Percentiles rank a stretch among this genome's conserved stretches.
phyloP scores from a whole-genome alignment of 331 rosid genomes.

The Malus hybrid region DNA sequence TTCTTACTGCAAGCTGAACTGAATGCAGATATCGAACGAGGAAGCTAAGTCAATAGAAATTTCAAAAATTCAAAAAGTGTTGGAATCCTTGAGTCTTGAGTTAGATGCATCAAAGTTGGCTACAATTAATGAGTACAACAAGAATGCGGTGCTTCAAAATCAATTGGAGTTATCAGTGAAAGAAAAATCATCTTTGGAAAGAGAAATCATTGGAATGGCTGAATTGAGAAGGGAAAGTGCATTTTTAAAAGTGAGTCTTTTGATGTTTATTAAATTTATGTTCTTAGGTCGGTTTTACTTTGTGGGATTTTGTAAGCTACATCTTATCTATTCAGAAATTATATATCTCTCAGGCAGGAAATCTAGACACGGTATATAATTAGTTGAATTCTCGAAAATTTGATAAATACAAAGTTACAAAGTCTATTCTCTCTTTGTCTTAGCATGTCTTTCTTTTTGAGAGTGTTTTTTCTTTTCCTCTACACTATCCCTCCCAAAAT shows the following conservation, averaged over 20 bases:
- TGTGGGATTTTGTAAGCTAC: background rate
- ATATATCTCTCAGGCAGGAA: background rate
- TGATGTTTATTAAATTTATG: background rate
- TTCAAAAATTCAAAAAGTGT: conserved; percentile 58
- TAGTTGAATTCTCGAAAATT: background rate
- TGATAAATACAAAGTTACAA: background rate
- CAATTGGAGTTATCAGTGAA: conserved; percentile 73
- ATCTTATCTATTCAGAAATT: background rate
- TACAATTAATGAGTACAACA: conserved; percentile 88
- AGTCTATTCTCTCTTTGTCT: background rate
- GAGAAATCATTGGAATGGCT: conserved; percentile 61
- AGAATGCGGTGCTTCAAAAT: conserved; percentile 81
- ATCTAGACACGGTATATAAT: background rate
- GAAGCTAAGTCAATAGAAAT: conserved; percentile 76
- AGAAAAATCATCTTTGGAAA: conserved; percentile 70
- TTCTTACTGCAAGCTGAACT: conserved; percentile 9
- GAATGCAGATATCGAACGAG: conserved; percentile 79
- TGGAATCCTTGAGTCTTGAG: conserved; percentile 74
- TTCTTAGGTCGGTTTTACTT: background rate
- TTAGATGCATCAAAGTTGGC: conserved; percentile 84
- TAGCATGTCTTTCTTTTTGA: background rate
- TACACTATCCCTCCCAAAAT: background rate
- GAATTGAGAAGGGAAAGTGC: conserved; percentile 76
- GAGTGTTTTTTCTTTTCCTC: background rate
- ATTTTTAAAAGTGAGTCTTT: conserved; percentile 47